Evolutionary conservation across 441 rosid species (phyloP), one percentile per base, ranked within the genome.

Genomic region (Erodium texanum): DNA sequence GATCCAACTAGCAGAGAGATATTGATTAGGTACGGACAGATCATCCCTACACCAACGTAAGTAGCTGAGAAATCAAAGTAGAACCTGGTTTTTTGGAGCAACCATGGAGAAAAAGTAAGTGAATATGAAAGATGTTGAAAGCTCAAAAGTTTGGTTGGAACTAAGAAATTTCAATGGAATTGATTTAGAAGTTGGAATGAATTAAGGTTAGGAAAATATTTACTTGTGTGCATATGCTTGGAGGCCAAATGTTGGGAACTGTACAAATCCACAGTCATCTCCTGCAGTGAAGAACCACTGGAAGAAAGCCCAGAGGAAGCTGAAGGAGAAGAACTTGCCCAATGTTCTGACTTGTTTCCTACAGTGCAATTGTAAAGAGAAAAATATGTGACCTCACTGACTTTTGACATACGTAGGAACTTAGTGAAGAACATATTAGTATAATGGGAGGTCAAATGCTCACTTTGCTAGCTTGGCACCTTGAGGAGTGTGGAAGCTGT

Each of bases 41-140:
- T 69, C 77, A 74, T 74, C 14, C 70, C 73, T 0, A 69, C 77
- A 11, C 77, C 77, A 22, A 69, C 73, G 9, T 8, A 74, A 12
- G 77, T 74, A 0, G 73, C 67, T 0, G 77, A 74, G 67, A 74
- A 74, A 62, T 74, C 68, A 29, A 70, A 74, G 73, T 74, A 74
- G 29, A 74, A 74, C 64, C 77, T 74, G 72, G 63, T 52, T 52
- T 52, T 52, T 7, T 18, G n/a, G n/a, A 27, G 29, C 29, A 1
- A 27, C 29, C 29, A 27, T 27, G 4, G 29, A 52, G 59, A 7
- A 27, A 24, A 54, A 54, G 0, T 52, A 23, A 23, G 15, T n/a
- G 23, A 22, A 16, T 15, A 52, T 0, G 16, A n/a, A 24, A 27
- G 27, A n/a, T n/a, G n/a, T n/a, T n/a, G n/a, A n/a, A n/a, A n/a